Evolutionary conservation across 331 rosid genomes (phyloP), one percentile per base, ranked within the genome.

Genomic region (Rhamnella rubrinervis): DNA sequence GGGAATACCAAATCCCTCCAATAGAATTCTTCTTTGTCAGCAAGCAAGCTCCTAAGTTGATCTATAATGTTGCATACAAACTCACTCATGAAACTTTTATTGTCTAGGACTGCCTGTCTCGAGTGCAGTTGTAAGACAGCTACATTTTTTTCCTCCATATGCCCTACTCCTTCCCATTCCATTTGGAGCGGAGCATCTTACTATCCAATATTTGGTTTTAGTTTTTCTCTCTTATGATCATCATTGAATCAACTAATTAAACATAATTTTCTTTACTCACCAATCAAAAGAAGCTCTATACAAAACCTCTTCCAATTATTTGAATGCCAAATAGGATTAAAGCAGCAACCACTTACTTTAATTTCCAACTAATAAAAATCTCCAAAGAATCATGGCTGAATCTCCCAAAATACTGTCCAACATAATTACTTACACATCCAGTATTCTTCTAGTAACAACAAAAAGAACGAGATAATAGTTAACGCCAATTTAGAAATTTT

Each of bases 391-490:
- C 56, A 10, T 20, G n/a, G 15, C 4, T 12, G 16, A 44, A 44
- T 44, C 49, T 44, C 49, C 8, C 39, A 71, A 53, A 68, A 64
- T 21, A 53, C 52, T 23, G 23, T 23, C 23, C 23, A 0, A 23
- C 23, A 23, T 23, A 25, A 31, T 5, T 39, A 49, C 47, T 1
- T 6, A 5, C 25, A 37, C 67, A 59, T 56, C 9, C n/a, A 49
- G 35, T 37, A 40, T 14, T 62, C 49, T 70, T 65, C 12, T 31
- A 59, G 55, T 38, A 66, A 62, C 23, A 62, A 59, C 20, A 66
- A 55, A 69, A 38, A 51, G 61, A 38, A 39, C 8, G 46, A 18
- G 0, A 55, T 17, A 40, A 60, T 7, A 28, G 12, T 50, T 21
- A 21, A 55, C 38, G 25, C 41, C 6, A 55, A 68, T 35, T 19